A percentile compares a stretch with the other conserved stretches of the same genome.
phyloP scores from a whole-genome alignment of 108 stramenopile species.

The Conticribra weissflogii region DNA sequence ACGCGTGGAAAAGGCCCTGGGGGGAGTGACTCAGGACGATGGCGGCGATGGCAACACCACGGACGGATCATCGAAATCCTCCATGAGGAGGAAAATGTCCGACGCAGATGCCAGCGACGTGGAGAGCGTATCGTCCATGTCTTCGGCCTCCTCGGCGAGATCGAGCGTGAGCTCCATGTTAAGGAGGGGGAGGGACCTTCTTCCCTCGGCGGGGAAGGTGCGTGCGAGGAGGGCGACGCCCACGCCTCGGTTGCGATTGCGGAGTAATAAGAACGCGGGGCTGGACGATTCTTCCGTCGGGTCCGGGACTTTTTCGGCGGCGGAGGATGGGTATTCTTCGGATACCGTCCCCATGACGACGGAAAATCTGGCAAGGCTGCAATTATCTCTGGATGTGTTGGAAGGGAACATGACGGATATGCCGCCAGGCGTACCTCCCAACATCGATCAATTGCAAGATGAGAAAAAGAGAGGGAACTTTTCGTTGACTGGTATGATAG shows the following conservation, averaged over 20 bases:
- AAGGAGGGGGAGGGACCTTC: conserved; percentile 71
- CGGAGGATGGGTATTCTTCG: conserved; percentile 76
- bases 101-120: conserved; percentile 26
- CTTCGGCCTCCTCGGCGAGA: conserved; percentile 21
- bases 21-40: conserved; percentile 59
- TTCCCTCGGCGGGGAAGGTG: conserved; percentile 80
- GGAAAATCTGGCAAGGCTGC: conserved; percentile 73
- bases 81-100: conserved; percentile 9
- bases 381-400: conserved; percentile 50
- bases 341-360: conserved; percentile 60
- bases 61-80: conserved; percentile 8
- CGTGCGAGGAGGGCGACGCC: conserved; percentile 83
- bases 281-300: conserved; percentile 38
- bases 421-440: conserved; percentile 24
- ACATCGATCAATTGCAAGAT: conserved; percentile 28
- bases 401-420: background rate
- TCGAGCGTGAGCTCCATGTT: conserved; percentile 62
- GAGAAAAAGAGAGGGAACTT: conserved; percentile 30
- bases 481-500: conserved; percentile 15
- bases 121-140: conserved; percentile 42
- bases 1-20: conserved; percentile 84
- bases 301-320: background rate
- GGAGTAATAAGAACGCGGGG: conserved; percentile 14
- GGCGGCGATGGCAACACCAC: conserved; percentile 7
- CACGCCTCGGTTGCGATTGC: conserved; percentile 65